Evolutionary conservation across 2,329 filamentous ascomycete genomes (phyloP), one percentile per base, ranked within the genome.

Genomic region (Stemphylium vesicarium): DNA sequence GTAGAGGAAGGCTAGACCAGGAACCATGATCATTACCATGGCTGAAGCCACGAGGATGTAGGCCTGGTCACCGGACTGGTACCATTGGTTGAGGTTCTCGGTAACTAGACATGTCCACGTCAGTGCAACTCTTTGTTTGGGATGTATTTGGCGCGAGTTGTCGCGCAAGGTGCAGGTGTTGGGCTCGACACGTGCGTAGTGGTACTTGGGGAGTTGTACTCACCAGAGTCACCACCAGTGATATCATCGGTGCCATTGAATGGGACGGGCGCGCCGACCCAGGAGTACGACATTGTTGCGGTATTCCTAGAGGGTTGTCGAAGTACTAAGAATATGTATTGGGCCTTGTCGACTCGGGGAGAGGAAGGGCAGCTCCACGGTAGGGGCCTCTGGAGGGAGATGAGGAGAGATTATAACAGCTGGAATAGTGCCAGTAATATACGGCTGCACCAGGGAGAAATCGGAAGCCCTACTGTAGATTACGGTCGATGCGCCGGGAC

Each of bases 61-160:
- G 74, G 93, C 91, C 80, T 93, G 89, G 78, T 99, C 95, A 71
- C 95, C 95, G 5, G 92, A 82, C 65, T 91, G 84, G 79, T 89
- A 98, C 91, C 92, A 96, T 86, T 96, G 92, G 83, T 98, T 98
- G 74, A 97, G 78, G 79, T 98, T 97, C 72, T 91, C 88, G 73
- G 81, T 85, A 67, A 83, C 93, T 96, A 74, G 10, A 39, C 42
- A 18, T 63, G n/a, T 24, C 15, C 16, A 32, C 33, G 45, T 65
- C 26, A 62, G 65, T 54, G 42, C 44, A 43, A 20, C 22, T 22
- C n/a, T 24, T 36, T 32, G 29, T 32, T 20, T 31, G 39, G 9
- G 13, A 9, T 16, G 6, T 8, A 44, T 40, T 13, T 48, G 18
- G n/a, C 20, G 31, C 18, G 13, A 11, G n/a, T n/a, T 9, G 50